Evolutionary conservation across 768 basidiomycete genomes (phyloP), one percentile per base, ranked within the genome.

Genomic region (Tylopilus intermedius): DNA sequence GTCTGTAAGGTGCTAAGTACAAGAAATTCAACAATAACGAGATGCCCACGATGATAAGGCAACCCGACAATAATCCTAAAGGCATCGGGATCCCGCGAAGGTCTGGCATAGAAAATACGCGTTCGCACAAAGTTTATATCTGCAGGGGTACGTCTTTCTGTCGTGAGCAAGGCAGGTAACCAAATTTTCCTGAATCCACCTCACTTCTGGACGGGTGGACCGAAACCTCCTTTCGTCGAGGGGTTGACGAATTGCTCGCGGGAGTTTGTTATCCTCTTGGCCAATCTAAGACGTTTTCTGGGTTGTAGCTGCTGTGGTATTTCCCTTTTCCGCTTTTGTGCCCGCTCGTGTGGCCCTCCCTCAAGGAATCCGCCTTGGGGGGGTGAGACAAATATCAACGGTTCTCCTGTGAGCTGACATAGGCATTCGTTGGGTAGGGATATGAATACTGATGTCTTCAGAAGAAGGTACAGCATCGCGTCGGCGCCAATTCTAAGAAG

Each of bases 361-460:
- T 51, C 45, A 35, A 70, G 54, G 24, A 54, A 51, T 21, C 51
- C 53, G 5, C 54, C 49, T 0, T 37, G 50, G 1, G 68, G 67
- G 59, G 70, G 57, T 13, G 68, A 70, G 1, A 72, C 58, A 35
- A 77, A 75, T 26, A 83, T 71, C 22, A 95, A 65, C 0, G 88
- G 84, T 33, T 75, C 74, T 4, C 94, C 94, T 0, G 85, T 81
- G 52, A 96, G 65, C 67, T 98, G 94, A 55, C 88, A 88, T 35
- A 86, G 78, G 62, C 91, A 94, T 18, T 81, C 83, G 62, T 96
- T 95, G 0, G 88, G 87, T 21, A 96, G 69, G 2, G 86, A 73
- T 14, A 87, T 62, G 65, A 93, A 97, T 15, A 94, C 56, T 9
- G 82, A 86, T 0, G 85, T 84, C 50, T 85, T 78, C 2, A 83